Conservation (phyloP, 2,329 filamentous ascomycete species). For the Neofusicoccum umdonicola region DNA sequence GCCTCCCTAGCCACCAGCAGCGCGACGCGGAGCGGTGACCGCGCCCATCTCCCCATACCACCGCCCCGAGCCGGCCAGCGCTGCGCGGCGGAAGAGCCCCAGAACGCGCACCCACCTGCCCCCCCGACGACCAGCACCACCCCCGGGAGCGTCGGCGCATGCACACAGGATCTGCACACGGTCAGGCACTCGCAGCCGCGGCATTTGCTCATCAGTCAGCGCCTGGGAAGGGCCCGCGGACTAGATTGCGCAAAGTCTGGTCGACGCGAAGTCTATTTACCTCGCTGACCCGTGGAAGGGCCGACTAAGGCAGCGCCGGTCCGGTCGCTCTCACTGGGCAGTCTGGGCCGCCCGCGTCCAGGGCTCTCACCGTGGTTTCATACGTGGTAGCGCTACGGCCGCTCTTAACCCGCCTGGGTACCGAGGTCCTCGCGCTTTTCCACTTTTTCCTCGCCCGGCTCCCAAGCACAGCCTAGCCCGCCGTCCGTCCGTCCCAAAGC, state of each 20-base stretch:
- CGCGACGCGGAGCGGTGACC: conserved; percentile 3
- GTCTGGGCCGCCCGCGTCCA: conserved; percentile 13
- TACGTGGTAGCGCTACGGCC: conserved; percentile 16
- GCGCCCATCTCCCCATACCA: conserved; percentile 4
- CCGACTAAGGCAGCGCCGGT: conserved; percentile 19
- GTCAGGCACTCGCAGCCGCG: conserved; percentile 12
- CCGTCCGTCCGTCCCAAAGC: conserved; percentile 15
- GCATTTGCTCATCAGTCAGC: conserved; percentile 17
- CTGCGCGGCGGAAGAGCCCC: conserved; percentile 6
- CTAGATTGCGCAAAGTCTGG: conserved; percentile 17
- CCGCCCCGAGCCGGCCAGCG: conserved; percentile 19
- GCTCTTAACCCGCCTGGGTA: conserved; percentile 17
- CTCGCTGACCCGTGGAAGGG: conserved; percentile 17
- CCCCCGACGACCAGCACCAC: neutral
- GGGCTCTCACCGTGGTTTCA: conserved; percentile 19
- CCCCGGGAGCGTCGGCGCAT: conserved; percentile 7
- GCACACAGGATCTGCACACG: conserved; percentile 16
- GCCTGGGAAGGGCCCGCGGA: conserved; percentile 15
- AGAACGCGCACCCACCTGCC: conserved; percentile 7
- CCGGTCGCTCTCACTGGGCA: conserved; percentile 18
- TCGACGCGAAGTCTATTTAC: conserved; percentile 15
- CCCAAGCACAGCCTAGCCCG: conserved; percentile 13
- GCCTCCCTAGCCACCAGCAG: neutral
- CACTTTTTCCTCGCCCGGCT: conserved; percentile 16
- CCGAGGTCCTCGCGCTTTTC: conserved; percentile 18